A percentile compares a stretch with the other conserved stretches of the same genome.
These are phyloP conservation scores for Didymella lethalis DNA, from an alignment of 2,329 filamentous ascomycete genomes.

Conservation along the genomic window DNA sequence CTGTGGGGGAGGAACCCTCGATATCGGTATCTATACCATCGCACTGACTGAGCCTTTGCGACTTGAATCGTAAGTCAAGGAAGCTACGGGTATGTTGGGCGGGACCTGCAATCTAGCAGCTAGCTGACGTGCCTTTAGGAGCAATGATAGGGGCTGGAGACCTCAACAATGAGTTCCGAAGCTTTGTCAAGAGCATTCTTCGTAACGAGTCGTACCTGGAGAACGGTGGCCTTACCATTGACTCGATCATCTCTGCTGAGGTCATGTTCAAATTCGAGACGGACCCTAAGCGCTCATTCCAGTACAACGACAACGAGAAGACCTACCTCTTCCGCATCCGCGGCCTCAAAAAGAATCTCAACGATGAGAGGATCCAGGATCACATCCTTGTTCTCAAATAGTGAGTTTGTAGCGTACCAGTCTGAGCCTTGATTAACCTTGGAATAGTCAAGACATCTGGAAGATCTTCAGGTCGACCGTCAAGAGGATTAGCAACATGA, in stretches of 20 bases:
- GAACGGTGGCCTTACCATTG: slow-evolving; percentile 2
- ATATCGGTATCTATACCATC: slow-evolving; percentile 22
- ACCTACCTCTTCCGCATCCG: slow-evolving; percentile 9
- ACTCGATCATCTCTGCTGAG: slow-evolving; percentile 18
- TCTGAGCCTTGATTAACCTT: not conserved
- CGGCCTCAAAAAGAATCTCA: slow-evolving; percentile 4
- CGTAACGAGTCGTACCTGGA: slow-evolving; percentile 15
- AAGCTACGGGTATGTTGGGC: slow-evolving; percentile 17
- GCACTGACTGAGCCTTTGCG: slow-evolving; percentile 20
- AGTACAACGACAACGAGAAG: not conserved
- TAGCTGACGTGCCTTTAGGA: slow-evolving; percentile 4
- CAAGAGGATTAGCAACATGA: slow-evolving; percentile 13
- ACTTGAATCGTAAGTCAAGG: slow-evolving; percentile 16
- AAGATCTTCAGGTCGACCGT: slow-evolving; percentile 16
- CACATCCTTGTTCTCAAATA: slow-evolving; percentile 16
- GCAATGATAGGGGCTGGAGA: slow-evolving; percentile 7
- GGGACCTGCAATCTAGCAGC: too few relatives aligned
- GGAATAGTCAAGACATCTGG: slow-evolving; percentile 8
- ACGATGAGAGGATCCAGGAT: slow-evolving; percentile 1
- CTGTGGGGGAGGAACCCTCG: slow-evolving; percentile 27
- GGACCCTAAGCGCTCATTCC: slow-evolving; percentile 16
- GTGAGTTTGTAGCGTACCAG: slow-evolving; percentile 1
- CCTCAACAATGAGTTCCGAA: slow-evolving; percentile 20
- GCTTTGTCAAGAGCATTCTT: slow-evolving; percentile 2
- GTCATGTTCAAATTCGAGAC: slow-evolving; percentile 26